Percentiles rank a stretch among this genome's conserved stretches.
phyloP scores from a whole-genome alignment of 306 rosid genomes.

The Ammopiptanthus mongolicus region DNA sequence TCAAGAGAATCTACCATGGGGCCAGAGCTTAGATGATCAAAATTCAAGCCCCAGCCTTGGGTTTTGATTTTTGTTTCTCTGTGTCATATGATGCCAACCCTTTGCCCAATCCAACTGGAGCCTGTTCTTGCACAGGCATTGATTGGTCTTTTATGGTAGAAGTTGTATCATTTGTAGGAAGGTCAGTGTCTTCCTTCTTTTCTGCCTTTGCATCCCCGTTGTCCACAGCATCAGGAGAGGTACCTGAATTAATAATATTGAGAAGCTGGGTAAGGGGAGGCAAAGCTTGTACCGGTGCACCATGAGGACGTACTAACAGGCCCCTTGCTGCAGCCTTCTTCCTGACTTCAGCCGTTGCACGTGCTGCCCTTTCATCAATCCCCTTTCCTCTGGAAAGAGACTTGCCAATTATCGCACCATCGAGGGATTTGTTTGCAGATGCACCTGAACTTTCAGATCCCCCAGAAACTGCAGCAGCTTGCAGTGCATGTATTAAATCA shows the following conservation, averaged over 20 bases:
- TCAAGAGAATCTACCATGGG: constrained; percentile 3
- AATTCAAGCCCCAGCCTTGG: constrained; percentile 44
- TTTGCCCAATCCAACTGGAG: constrained; percentile 68
- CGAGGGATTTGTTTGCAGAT: constrained; percentile 52
- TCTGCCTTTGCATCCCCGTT: constrained; percentile 36
- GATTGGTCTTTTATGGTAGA: constrained; percentile 31
- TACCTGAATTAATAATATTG: constrained; percentile 52
- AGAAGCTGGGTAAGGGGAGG: constrained; percentile 63
- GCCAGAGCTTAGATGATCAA: constrained; percentile 11
- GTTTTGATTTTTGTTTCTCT: constrained; percentile 60
- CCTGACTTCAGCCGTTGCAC: constrained; percentile 75
- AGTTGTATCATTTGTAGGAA: constrained; percentile 14
- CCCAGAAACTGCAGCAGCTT: constrained; percentile 76
- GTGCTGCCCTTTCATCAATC: constrained; percentile 72
- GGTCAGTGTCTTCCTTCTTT: constrained; percentile 33
- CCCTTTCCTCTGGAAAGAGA: constrained; percentile 68
- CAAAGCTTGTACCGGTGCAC: constrained; percentile 58
- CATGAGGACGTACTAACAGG: constrained; percentile 48
- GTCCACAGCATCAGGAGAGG: constrained; percentile 39
- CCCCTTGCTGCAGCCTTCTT: constrained; percentile 83
- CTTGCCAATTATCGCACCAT: constrained; percentile 57
- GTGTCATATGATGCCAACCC: constrained; percentile 56
- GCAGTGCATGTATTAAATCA: constrained; percentile 62
- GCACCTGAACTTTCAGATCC: constrained; percentile 58
- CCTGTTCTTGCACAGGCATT: constrained; percentile 28